Base-by-base conservation (phyloP, 768 basidiomycete genomes). In the Boletus rufocinnamomeus region DNA sequence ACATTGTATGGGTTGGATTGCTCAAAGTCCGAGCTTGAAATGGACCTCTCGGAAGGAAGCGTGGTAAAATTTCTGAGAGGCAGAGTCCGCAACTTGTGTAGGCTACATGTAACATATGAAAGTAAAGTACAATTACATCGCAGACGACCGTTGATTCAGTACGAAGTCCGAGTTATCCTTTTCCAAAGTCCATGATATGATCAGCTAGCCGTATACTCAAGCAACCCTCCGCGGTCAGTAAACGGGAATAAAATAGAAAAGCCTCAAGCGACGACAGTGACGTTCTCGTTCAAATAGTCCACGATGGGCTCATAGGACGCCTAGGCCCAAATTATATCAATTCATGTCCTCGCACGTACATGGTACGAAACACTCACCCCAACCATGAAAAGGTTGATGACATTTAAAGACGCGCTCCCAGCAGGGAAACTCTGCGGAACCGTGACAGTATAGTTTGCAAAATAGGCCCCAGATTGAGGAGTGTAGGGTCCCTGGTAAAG, bases 341-440 rank as follows among this genome's bases (percentile, higher is more conserved):
- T 5, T 23, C 54, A 23, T 28, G 8, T 2, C 37, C 25, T 14
- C 13, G 23, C 13, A 27, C 25, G 8, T 30, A 30, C 21, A 41
- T 9, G 35, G 3, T 11, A 7, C 45, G 21, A 44, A 52, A 3
- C 16, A 71, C 78, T 66, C 62, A 81, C 78, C 57, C 78, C 79
- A 21, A 78, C 69, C 58, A 81, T 63, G 30, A 73, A 64, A 0
- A 76, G 59, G 63, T 78, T 75, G 49, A 72, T 70, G 7, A 75
- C 73, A 14, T 70, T 72, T 47, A 81, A 59, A 50, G 74, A 73
- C 13, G 74, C 75, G 0, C n/a, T 10, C 3, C 75, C 76, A 44
- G 67, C 47, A 1, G 62, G 10, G n/a, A 73, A 62, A 3, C 4
- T 21, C 25, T 61, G 4, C 2, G 81, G 71, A 11, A 75, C 49